phyloP scores from a whole-genome alignment of 108 stramenopile genomes.

The Fragilaria crotonensis region DNA sequence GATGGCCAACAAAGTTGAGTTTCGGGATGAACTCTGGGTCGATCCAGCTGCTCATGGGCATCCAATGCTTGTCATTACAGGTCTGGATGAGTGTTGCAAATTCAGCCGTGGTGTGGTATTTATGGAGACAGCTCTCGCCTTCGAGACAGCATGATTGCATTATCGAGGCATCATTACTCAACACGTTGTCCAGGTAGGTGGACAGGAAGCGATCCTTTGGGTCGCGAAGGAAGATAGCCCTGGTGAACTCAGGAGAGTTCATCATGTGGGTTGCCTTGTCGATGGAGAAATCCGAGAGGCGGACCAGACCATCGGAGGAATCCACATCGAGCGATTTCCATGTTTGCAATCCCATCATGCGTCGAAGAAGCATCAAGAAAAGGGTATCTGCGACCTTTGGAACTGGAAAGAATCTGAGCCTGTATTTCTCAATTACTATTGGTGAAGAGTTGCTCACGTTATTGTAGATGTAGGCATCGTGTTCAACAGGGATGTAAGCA shows the following conservation, averaged over 20 bases:
- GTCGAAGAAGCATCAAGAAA: constrained; percentile 37
- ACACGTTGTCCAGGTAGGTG: constrained; percentile 8
- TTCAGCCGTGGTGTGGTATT: too few species aligned
- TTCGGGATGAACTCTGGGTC: too few species aligned
- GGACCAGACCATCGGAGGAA: constrained; percentile 28
- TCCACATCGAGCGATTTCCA: constrained; percentile 19
- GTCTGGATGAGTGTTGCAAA: too few species aligned
- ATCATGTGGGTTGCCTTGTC: constrained; percentile 20
- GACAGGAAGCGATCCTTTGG: constrained; percentile 20
- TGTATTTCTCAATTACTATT: constrained; percentile 42
- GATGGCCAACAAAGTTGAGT: constrained; percentile 32
- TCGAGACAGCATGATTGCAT: too few species aligned
- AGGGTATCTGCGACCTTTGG: constrained; percentile 36
- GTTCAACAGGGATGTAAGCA: too few species aligned
- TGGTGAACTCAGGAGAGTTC: constrained; percentile 29
- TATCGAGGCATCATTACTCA: too few species aligned
- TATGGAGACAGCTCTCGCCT: too few species aligned
- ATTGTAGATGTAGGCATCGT: too few species aligned
- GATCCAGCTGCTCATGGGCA: too few species aligned
- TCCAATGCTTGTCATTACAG: too few species aligned
- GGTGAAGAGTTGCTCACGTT: too few species aligned
- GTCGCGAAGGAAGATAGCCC: constrained; percentile 33
- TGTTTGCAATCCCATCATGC: constrained; percentile 34
- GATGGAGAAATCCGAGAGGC: constrained; percentile 20
- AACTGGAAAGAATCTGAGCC: constrained; percentile 42